These are phyloP conservation scores for Arthrobotrys musiformis DNA, from an alignment of 2,329 filamentous ascomycete genomes.

Conservation along the genomic window DNA sequence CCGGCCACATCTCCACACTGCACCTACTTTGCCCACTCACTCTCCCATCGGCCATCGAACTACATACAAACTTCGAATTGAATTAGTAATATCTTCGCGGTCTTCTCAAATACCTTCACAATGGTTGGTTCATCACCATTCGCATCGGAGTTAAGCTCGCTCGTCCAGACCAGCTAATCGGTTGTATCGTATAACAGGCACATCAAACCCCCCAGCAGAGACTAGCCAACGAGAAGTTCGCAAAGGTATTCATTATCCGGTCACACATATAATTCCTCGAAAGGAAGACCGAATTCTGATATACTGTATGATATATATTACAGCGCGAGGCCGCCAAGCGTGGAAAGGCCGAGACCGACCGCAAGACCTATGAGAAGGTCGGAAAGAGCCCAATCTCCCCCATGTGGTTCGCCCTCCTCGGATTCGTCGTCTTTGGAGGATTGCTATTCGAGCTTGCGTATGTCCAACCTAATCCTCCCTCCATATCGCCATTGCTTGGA, in stretches of 20 bases:
- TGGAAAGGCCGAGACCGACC: conserved; percentile 75
- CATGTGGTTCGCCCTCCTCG: conserved; percentile 73
- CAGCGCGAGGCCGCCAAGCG: conserved; percentile 75
- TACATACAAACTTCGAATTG: too few species aligned
- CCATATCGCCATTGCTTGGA: background rate
- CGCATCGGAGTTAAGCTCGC: background rate
- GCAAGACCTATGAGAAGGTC: conserved; percentile 71
- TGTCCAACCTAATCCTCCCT: conserved; percentile 45
- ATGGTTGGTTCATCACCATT: conserved; percentile 27
- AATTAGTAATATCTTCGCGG: background rate
- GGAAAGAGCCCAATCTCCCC: conserved; percentile 72
- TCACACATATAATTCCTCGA: background rate
- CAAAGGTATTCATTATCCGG: conserved; percentile 64
- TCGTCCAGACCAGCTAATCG: conserved; percentile 17
- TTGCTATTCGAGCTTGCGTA: conserved; percentile 63
- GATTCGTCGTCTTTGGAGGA: conserved; percentile 72
- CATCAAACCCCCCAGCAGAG: conserved; percentile 83
- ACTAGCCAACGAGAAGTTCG: conserved; percentile 81
- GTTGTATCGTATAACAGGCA: conserved; percentile 66
- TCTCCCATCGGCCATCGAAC: too few species aligned
- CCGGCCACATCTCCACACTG: background rate
- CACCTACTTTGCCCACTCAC: background rate
- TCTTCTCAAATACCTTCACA: conserved; percentile 9
- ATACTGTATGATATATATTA: background rate
- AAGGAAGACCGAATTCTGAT: background rate